Evolutionary conservation across 768 basidiomycete genomes (phyloP).

Genomic region (Lactifluus subvellereus): DNA sequence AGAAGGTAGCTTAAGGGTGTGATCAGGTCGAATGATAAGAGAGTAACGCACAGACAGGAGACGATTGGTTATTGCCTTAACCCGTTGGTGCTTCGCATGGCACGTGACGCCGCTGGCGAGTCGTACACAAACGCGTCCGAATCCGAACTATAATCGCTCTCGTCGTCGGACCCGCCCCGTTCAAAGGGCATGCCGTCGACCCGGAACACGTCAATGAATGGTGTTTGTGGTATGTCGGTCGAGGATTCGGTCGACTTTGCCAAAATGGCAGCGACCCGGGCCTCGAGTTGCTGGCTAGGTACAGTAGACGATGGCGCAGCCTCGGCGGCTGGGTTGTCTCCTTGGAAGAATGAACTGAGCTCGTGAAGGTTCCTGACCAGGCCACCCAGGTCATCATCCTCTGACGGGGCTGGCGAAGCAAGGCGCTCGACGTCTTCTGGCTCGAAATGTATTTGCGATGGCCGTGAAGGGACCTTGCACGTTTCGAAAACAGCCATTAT

Average conservation of each 20-base stretch:
- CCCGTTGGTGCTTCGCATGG: constrained; percentile 10
- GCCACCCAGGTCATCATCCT: constrained; percentile 71
- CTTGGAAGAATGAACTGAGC: constrained; percentile 68
- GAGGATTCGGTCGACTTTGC: constrained; percentile 65
- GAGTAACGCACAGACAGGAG: not conserved
- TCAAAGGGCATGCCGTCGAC: constrained; percentile 35
- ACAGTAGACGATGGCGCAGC: constrained; percentile 30
- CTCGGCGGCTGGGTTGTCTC: constrained; percentile 26
- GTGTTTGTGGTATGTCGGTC: constrained; percentile 64
- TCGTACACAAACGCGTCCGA: constrained; percentile 36
- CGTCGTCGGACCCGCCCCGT: constrained; percentile 28
- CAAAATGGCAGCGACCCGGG: constrained; percentile 74
- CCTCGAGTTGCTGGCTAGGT: constrained; percentile 62
- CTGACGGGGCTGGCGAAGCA: constrained; percentile 27
- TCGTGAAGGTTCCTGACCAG: constrained; percentile 75
- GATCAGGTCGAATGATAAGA: not conserved
- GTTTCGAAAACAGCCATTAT: constrained; percentile 83
- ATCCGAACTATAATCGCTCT: constrained; percentile 31
- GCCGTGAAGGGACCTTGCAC: constrained; percentile 62
- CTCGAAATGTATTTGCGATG: constrained; percentile 69
- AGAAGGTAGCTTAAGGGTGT: not conserved
- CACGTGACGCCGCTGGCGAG: constrained; percentile 24
- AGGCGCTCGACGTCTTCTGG: constrained; percentile 46
- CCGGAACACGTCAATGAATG: constrained; percentile 70
- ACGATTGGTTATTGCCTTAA: not conserved